A percentile compares a stretch with the other conserved stretches of the same genome.
These are phyloP conservation scores for Penicillium sp. DNA, from an alignment of 2,329 filamentous ascomycete genomes.

Conservation along the genomic window DNA sequence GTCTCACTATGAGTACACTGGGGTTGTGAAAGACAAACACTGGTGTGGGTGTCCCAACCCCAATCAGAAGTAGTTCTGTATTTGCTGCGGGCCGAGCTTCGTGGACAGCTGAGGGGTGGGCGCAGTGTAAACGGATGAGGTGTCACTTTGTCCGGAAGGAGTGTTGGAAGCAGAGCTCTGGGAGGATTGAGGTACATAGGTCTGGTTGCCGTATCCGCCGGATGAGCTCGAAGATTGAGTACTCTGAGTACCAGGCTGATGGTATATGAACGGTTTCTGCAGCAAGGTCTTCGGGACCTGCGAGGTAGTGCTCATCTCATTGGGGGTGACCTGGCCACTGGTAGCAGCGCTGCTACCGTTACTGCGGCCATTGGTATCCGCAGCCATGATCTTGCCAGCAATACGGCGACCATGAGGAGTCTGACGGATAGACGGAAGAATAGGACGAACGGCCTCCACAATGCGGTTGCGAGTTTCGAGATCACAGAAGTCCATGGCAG, in stretches of 20 bases:
- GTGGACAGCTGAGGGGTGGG: slow-evolving; percentile 24
- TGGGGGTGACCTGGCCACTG: slow-evolving; percentile 34
- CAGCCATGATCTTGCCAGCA: slow-evolving; percentile 68
- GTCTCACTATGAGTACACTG: slow-evolving; percentile 35
- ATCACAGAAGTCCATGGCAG: slow-evolving; percentile 77
- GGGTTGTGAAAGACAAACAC: slow-evolving; percentile 17
- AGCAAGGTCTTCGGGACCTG: slow-evolving; percentile 30
- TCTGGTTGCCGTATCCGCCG: slow-evolving; percentile 23
- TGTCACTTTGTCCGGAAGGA: slow-evolving; percentile 25
- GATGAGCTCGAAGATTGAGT: slow-evolving; percentile 19
- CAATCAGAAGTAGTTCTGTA: slow-evolving; percentile 30
- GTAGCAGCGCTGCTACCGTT: slow-evolving; percentile 26
- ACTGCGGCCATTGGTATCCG: slow-evolving; percentile 39
- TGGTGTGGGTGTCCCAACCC: slow-evolving; percentile 12
- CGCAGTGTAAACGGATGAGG: slow-evolving; percentile 25
- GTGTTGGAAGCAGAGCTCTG: slow-evolving; percentile 19
- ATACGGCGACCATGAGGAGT: slow-evolving; percentile 93
- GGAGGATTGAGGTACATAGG: slow-evolving; percentile 17
- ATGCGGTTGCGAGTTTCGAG: slow-evolving; percentile 63
- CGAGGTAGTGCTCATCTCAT: slow-evolving; percentile 29
- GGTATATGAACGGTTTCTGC: slow-evolving; percentile 26
- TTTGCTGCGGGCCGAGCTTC: slow-evolving; percentile 23
- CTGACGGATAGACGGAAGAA: slow-evolving; percentile 73
- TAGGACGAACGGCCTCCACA: slow-evolving; percentile 74
- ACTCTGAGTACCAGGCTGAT: slow-evolving; percentile 21